These are phyloP conservation scores for Naganishia onofrii DNA, from an alignment of 768 basidiomycete genomes.

Conservation along the genomic window DNA sequence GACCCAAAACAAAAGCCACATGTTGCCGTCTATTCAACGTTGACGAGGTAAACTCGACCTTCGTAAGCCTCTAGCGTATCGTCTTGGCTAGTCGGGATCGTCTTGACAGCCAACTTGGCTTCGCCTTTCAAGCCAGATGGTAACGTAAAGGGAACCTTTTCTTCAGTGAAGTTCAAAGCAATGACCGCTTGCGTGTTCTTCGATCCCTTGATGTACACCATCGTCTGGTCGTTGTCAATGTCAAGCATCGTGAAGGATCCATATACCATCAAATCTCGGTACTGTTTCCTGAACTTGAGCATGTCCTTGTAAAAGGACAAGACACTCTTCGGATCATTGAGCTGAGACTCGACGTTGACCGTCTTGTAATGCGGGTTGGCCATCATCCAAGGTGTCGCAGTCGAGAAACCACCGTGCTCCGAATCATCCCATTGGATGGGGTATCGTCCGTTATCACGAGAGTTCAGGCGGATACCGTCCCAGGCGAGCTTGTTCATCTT, in stretches of 20 bases:
- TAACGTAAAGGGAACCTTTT: constrained; percentile 4
- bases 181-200: constrained; percentile 42
- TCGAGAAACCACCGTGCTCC: constrained; percentile 62
- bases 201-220: constrained; percentile 56
- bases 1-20: not conserved
- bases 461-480: constrained; percentile 57
- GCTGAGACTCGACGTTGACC: constrained; percentile 63
- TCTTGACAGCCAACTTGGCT: constrained; percentile 24
- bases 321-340: constrained; percentile 59
- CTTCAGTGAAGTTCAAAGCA: constrained; percentile 46
- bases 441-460: constrained; percentile 63
- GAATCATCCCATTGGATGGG: constrained; percentile 60
- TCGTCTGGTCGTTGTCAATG: constrained; percentile 57
- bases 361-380: constrained; percentile 64
- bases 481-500: constrained; percentile 30
- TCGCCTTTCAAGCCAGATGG: constrained; percentile 26
- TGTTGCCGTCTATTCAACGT: not conserved
- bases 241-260: constrained; percentile 63
- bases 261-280: constrained; percentile 61
- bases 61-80: constrained; percentile 24
- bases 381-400: constrained; percentile 71
- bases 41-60: constrained; percentile 25
- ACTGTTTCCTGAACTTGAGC: constrained; percentile 58
- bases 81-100: constrained; percentile 6
- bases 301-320: constrained; percentile 64